These are phyloP conservation scores for Thymus mandschuricus DNA, from an alignment of 257 asterid genomes.

Conservation along the genomic window DNA sequence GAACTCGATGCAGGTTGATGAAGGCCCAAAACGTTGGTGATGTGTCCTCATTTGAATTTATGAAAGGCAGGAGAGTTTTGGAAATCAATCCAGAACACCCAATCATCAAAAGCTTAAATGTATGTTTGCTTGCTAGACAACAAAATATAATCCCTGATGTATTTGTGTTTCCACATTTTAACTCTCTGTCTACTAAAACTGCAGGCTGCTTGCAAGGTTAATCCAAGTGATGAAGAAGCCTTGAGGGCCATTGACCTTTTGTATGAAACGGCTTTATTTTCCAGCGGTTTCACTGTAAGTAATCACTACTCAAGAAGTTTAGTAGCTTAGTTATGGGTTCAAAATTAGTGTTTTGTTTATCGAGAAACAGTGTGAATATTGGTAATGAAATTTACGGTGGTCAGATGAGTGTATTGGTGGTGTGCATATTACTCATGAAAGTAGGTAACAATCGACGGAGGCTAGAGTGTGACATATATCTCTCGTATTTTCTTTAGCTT, in stretches of 20 bases:
- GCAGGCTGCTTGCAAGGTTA: constrained; percentile 81
- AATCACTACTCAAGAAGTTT: background rate
- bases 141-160: background rate
- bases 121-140: constrained; percentile 33
- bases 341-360: no score
- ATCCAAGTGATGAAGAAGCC: constrained; percentile 89
- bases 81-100: constrained; percentile 95
- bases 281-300: constrained; percentile 96
- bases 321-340: no score
- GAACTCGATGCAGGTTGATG: constrained; percentile 74
- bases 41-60: constrained; percentile 70
- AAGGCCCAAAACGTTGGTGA: constrained; percentile 88
- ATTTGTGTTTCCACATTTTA: background rate
- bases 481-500: no score
- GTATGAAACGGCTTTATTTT: constrained; percentile 85
- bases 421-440: no score
- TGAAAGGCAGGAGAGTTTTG: constrained; percentile 92
- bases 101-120: constrained; percentile 78
- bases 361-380: no score
- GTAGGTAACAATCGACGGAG: no score
- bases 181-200: constrained; percentile 7
- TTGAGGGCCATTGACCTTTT: constrained; percentile 88
- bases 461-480: no score
- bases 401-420: no score
- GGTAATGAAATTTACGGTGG: no score